Evolutionary conservation across 495 filamentous ascomycete species (phyloP), one percentile per base, ranked within the genome.

Genomic region (Penicillium salamii): DNA sequence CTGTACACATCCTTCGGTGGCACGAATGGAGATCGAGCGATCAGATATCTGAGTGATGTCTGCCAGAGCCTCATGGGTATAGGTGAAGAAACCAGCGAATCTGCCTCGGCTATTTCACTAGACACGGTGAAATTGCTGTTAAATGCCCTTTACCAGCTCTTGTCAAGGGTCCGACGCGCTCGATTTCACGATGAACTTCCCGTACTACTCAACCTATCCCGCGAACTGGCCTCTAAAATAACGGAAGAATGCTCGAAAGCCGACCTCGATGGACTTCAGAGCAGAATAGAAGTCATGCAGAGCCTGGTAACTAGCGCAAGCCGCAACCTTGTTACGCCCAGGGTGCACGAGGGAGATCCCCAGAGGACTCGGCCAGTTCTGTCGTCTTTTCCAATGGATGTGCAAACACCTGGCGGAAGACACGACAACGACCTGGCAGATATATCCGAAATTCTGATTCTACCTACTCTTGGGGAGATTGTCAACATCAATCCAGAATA

Each of bases 361-460:
- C 21, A 50, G n/a, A 11, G 14, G 24, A 40, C 9, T 37, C 3
- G 15, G 9, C n/a, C 1, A 37, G 36, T 15, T 17, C 24, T 20
- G 0, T 52, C 37, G 36, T 43, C 53, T 15, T 55, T 55, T 24
- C 48, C 53, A 9, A 13, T 55, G 37, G 53, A 55, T 45, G 41
- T 50, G 34, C n/a, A 55, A 35, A 47, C 14, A 8, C 54, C 54
- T 31, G 50, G 54, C 1, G 50, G 54, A 1, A 52, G 54, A 40
- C 50, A 57, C 31, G 43, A 57, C 39, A 57, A 57, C 21, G 50
- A 57, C 38, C 35, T 57, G 1, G 44, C 43, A 21, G 51, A 58
- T 7, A 58, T 58, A 17, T 50, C 46, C 12, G 11, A 46, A 28
- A 12, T 58, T 38, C 15, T 15, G 6, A 54, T 58, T n/a, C 33